Evolutionary conservation across 2,329 filamentous ascomycete species (phyloP).

Genomic region (Clonostachys rosea): DNA sequence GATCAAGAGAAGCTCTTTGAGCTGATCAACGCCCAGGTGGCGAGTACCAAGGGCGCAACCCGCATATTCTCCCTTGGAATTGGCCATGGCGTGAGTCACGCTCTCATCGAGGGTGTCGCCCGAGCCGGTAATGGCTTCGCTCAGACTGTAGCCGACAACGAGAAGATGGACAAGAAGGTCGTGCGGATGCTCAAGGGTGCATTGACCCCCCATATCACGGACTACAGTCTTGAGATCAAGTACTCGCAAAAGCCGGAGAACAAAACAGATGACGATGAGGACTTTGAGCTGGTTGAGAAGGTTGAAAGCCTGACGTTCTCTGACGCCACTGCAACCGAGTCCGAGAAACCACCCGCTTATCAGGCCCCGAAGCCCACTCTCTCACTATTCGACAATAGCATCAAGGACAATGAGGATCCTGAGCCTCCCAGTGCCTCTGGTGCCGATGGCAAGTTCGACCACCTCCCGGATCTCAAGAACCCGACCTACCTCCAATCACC

Average conservation of each 20-base stretch:
- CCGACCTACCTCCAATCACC: constrained; percentile 64
- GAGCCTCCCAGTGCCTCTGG: constrained; percentile 13
- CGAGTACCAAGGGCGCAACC: constrained; percentile 32
- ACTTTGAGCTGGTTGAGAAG: constrained; percentile 60
- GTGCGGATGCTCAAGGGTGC: constrained; percentile 72
- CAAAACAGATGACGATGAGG: constrained; percentile 27
- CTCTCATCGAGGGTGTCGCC: constrained; percentile 50
- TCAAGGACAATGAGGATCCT: constrained; percentile 34
- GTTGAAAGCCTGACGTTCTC: constrained; percentile 35
- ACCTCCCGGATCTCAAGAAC: constrained; percentile 43
- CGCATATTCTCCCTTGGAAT: constrained; percentile 53
- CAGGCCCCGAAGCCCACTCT: constrained; percentile 33
- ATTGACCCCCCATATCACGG: constrained; percentile 58
- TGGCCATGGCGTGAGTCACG: constrained; percentile 42
- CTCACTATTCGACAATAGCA: constrained; percentile 53
- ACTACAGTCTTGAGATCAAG: constrained; percentile 60
- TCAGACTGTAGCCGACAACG: constrained; percentile 56
- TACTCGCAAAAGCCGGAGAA: constrained; percentile 26
- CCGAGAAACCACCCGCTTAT: constrained; percentile 4
- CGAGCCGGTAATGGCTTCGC: constrained; percentile 51
- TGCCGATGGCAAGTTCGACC: constrained; percentile 30
- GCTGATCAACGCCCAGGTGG: constrained; percentile 35
- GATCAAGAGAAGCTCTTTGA: constrained; percentile 33
- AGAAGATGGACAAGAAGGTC: constrained; percentile 65
- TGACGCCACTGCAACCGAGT: constrained; percentile 1